Base-by-base conservation (phyloP, 257 asterid genomes). In the Ligustrum vulgare region DNA sequence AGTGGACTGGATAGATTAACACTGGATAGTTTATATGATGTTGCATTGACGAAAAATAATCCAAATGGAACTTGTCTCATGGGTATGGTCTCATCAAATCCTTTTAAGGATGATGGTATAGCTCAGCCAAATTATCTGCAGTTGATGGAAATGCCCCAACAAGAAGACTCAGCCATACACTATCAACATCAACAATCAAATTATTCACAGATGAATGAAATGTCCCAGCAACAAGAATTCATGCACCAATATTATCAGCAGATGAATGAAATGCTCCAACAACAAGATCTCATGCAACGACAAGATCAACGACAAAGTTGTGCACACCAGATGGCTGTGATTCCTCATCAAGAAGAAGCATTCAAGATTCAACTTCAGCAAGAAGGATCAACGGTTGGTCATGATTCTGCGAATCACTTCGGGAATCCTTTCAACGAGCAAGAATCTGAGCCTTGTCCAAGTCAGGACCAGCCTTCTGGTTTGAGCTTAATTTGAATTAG, bases 1-100 rank as follows among this genome's bases (percentile, higher is more conserved):
- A 80, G 83, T 73, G 84, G 85, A 69, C 73, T 90, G 31, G 88
- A 90, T 75, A 89, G 91, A 82, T 85, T 91, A 36, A 75, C 75
- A 36, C 86, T 92, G 60, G 96, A 89, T 82, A 85, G 86, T 75
- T 72, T 92, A 73, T 92, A 92, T 35, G 89, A 90, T 65, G 83
- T 78, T 70, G 82, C 93, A 69, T 4, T 77, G 58, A 69, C 83
- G 2, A 75, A 70, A 78, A 20, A 86, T 34, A 85, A 73, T 28
- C 34, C 81, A 28, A 82, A 77, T 68, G 84, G 82, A 36, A 73
- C 77, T 18, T 63, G 69, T 31, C 85, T 77, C 6, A 75, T 41
- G 22, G 71, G 77, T 3, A 75, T 56, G 16, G 74, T 74, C 67
- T 51, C 88, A 32, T 77, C 88, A 5, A 89, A 91, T 80, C 97